Conservation (phyloP, 176 grass and related monocot species). For the Oropetium thomaeum region DNA sequence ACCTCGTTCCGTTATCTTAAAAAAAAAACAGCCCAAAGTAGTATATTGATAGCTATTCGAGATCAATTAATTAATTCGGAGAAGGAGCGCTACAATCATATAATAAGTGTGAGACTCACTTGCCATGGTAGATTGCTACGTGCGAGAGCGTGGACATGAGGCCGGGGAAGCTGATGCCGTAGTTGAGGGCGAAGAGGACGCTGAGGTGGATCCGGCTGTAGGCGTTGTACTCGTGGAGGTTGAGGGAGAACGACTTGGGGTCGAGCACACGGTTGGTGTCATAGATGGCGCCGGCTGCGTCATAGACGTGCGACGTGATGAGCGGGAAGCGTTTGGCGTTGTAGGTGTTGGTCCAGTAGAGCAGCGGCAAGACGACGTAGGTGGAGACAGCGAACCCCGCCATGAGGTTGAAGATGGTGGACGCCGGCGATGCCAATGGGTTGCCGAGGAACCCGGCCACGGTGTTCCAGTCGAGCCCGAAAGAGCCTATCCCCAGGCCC, state of each 20-base stretch:
- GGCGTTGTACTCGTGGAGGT: slow-evolving; percentile 40
- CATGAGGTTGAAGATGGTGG: slow-evolving; percentile 61
- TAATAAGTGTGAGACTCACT: neutral
- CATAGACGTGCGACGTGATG: slow-evolving; percentile 49
- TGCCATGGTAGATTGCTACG: slow-evolving; percentile 66
- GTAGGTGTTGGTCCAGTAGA: slow-evolving; percentile 63
- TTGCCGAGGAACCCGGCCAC: slow-evolving; percentile 51
- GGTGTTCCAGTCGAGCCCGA: slow-evolving; percentile 62
- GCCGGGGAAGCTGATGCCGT: slow-evolving; percentile 57
- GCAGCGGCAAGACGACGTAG: slow-evolving; percentile 54
- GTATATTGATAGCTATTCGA: too few species aligned
- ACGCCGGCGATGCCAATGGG: slow-evolving; percentile 58
- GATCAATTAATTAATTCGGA: too few species aligned
- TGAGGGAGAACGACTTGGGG: slow-evolving; percentile 44
- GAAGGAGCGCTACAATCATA: too few species aligned
- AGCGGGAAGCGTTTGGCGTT: slow-evolving; percentile 46
- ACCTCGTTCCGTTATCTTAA: too few species aligned
- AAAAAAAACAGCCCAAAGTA: too few species aligned
- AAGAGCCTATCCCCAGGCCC: slow-evolving; percentile 65
- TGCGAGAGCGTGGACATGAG: slow-evolving; percentile 67
- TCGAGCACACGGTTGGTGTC: slow-evolving; percentile 49
- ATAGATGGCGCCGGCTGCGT: slow-evolving; percentile 38
- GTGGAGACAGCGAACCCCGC: slow-evolving; percentile 46
- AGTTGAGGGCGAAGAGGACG: slow-evolving; percentile 54
- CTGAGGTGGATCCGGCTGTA: slow-evolving; percentile 57